Base-by-base conservation (phyloP, 495 filamentous ascomycete genomes). In the Penicillium coprophilum region DNA sequence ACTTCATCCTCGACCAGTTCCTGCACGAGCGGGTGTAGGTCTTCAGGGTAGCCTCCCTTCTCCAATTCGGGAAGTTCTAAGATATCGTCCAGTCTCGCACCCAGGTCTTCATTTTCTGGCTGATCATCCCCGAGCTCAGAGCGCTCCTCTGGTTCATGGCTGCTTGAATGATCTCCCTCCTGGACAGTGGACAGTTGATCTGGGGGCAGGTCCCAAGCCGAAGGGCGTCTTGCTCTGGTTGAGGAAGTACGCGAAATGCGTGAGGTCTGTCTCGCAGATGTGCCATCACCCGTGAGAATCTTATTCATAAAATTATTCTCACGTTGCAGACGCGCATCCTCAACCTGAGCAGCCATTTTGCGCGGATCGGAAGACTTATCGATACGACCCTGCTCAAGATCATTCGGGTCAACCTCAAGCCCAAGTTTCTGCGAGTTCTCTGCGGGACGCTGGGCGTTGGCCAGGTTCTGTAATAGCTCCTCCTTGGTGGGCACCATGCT, bases 401-500 rank as follows among this genome's bases (percentile, higher is more conserved):
- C 71, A 58, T 72, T 75, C 7, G 71, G 70, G 46, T 77, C 63
- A 27, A 74, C 71, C 5, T 75, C 67, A 17, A 77, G 57, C 13
- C 72, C 72, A 0, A 65, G 20, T 8, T 59, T 59, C 47, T 74
- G 67, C n/a, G 74, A 75, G 31, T 74, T 69, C 21, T 73, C 68
- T 0, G 68, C 57, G 3, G 72, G 70, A 1, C 64, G 53, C 56
- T 70, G 67, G 0, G 71, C 64, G 34, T 66, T 71, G 0, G 46
- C 55, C 12, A 65, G 63, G 28, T 53, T 62, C 24, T 74, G 44
- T 15, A 74, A 53, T 38, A 77, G 58, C 46, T 74, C 69, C 2
- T 73, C 71, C 40, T 70, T 73, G 8, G 67, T 76, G 5, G 71
- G 72, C 19, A 76, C 70, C 74, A 77, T 80, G 17, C 66, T 71